Evolutionary conservation across 2,329 filamentous ascomycete genomes (phyloP), one percentile per base, ranked within the genome.

Genomic region (Nectriaceae sp.): DNA sequence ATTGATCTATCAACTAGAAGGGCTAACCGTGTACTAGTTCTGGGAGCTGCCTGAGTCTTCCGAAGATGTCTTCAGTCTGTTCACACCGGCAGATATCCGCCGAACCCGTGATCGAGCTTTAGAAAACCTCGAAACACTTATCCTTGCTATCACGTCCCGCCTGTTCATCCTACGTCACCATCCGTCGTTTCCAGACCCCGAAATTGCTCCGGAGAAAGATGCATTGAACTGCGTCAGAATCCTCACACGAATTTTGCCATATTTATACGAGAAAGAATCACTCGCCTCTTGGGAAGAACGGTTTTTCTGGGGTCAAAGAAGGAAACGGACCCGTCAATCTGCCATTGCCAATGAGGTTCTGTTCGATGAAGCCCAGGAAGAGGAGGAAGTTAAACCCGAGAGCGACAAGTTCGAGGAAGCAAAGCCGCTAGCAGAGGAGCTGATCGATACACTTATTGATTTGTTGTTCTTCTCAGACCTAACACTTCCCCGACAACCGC

Each of bases 41-140:
- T 97, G 93, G 92, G 90, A 96, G 70, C 85, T 99, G 37, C 94
- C 94, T 54, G 94, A 97, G 71, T 92, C 91, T 13, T 85, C 90
- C 44, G 94, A 97, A 67, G 94, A 99, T 76, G 86, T 99, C 64
- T 97, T 97, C 76, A 96, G 90, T 66, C 83, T 97, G 52, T 97
- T 97, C 73, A 91, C 92, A 31, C 85, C 91, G 5, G 84, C 87
- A 49, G 89, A 95, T 67, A 93, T 97, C 55, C 89, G 92, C 53
- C 85, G 92, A 59, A 92, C 90, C 39, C 84, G 92, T 66, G 93
- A 97, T 70, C 80, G 84, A 61, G 88, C 91, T 40, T 76, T 95
- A 53, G 86, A 89, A 67, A 97, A 97, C 66, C 79, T 97, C 55
- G 91, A 97, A 72, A 96, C 92, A 5, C 79, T 97, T 35, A 82